Percentiles rank a stretch among this genome's conserved stretches.
These are phyloP conservation scores for Paxillus ammoniavirescens DNA, from an alignment of 768 basidiomycete genomes.

Conservation along the genomic window DNA sequence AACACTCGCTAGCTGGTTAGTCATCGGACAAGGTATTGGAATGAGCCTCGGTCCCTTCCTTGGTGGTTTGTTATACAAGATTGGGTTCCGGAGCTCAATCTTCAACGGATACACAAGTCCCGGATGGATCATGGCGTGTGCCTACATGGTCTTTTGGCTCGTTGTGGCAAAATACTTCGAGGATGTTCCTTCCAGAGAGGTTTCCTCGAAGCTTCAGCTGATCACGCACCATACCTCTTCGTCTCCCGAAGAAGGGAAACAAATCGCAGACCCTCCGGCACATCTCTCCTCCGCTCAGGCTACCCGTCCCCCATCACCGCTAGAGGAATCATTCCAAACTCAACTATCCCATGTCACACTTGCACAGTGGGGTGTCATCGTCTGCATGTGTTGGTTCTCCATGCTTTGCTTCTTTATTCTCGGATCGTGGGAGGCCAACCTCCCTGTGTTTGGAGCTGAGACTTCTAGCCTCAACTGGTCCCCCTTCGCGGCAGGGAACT, in stretches of 20 bases:
- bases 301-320: not conserved
- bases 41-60: constrained; percentile 63
- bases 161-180: constrained; percentile 36
- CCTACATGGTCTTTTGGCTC: constrained; percentile 54
- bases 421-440: constrained; percentile 67
- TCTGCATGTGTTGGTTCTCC: constrained; percentile 69
- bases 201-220: constrained; percentile 8
- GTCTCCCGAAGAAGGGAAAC: constrained; percentile 4
- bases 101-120: constrained; percentile 72
- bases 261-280: not conserved
- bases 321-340: constrained; percentile 4
- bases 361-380: constrained; percentile 50
- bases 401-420: constrained; percentile 72
- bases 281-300: constrained; percentile 1
- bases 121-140: constrained; percentile 59
- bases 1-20: constrained; percentile 59
- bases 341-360: constrained; percentile 17
- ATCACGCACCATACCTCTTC: not conserved
- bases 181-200: constrained; percentile 32
- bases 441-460: constrained; percentile 56
- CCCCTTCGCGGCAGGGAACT: constrained; percentile 65
- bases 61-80: constrained; percentile 59
- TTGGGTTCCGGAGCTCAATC: constrained; percentile 52
- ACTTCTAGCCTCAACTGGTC: constrained; percentile 47
- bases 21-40: constrained; percentile 60